Percentiles rank a stretch among this genome's conserved stretches.
These are phyloP conservation scores for Spiraea crenata DNA, from an alignment of 331 rosid species.

Conservation along the genomic window DNA sequence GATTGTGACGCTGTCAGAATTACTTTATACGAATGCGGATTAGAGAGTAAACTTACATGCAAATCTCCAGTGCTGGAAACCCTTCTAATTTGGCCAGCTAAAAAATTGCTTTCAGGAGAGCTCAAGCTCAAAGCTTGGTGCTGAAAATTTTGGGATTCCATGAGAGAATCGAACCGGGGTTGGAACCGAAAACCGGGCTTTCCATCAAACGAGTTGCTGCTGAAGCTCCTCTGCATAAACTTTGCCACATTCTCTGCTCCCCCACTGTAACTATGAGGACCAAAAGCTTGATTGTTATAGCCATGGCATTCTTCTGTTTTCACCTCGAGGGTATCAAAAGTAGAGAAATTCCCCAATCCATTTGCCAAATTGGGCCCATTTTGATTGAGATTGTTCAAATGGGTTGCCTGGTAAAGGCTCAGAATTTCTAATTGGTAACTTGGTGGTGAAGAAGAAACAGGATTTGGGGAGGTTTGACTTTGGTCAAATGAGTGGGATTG, in stretches of 20 bases:
- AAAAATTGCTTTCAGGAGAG: constrained; percentile 46
- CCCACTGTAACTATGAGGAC: constrained; percentile 49
- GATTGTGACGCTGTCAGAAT: too few species aligned
- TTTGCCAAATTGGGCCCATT: constrained; percentile 11
- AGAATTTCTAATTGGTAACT: constrained; percentile 41
- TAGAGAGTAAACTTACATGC: constrained; percentile 45
- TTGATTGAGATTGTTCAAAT: constrained; percentile 13
- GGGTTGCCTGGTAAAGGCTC: constrained; percentile 33
- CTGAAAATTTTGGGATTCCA: constrained; percentile 45
- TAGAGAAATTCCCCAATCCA: constrained; percentile 39
- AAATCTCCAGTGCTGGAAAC: constrained; percentile 78
- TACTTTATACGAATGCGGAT: not conserved
- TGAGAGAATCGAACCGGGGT: constrained; percentile 37
- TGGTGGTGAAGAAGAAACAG: constrained; percentile 50
- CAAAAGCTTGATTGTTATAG: constrained; percentile 23
- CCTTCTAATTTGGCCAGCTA: constrained; percentile 51
- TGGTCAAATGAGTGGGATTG: constrained; percentile 33
- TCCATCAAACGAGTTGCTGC: constrained; percentile 56
- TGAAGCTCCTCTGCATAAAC: constrained; percentile 66
- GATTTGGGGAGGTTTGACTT: constrained; percentile 31
- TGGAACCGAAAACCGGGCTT: constrained; percentile 46
- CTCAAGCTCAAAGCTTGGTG: constrained; percentile 26
- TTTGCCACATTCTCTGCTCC: constrained; percentile 40
- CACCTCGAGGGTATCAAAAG: constrained; percentile 39
- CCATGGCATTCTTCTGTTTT: constrained; percentile 60